Evolutionary conservation across 2,329 filamentous ascomycete species (phyloP).

Genomic region (Hyphodiscus sp.): DNA sequence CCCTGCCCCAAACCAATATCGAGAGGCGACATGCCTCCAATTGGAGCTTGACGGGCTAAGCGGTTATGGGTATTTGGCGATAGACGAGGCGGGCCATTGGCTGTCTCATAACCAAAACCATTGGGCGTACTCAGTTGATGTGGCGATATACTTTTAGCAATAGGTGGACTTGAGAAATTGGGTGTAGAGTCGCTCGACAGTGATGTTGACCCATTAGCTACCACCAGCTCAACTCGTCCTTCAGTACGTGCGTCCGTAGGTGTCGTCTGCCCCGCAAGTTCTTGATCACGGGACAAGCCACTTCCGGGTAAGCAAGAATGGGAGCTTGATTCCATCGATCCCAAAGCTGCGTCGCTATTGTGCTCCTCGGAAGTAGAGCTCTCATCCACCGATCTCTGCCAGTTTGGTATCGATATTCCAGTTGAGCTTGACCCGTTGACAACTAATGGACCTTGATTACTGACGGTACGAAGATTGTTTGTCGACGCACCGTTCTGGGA

Average conservation of each 20-base stretch:
- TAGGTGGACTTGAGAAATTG: not conserved
- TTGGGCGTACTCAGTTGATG: constrained; percentile 12
- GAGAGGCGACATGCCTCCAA: constrained; percentile 26
- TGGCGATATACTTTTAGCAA: constrained; percentile 6
- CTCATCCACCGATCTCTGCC: constrained; percentile 24
- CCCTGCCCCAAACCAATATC: constrained; percentile 25
- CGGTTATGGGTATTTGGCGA: constrained; percentile 25
- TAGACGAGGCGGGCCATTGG: constrained; percentile 16
- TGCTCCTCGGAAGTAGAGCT: constrained; percentile 22
- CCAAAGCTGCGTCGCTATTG: constrained; percentile 17
- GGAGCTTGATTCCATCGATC: constrained; percentile 25
- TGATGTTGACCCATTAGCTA: constrained; percentile 24
- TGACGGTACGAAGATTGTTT: constrained; percentile 23
- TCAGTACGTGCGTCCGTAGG: constrained; percentile 19
- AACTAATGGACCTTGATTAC: constrained; percentile 24
- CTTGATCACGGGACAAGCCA: constrained; percentile 20
- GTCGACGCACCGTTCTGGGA: constrained; percentile 23
- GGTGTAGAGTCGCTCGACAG: constrained; percentile 5
- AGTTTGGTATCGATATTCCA: constrained; percentile 22
- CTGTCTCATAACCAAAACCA: constrained; percentile 15
- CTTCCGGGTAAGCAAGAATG: constrained; percentile 20
- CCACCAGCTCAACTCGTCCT: constrained; percentile 13
- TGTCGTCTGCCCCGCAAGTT: constrained; percentile 21
- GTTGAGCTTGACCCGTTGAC: constrained; percentile 28
- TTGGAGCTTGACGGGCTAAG: constrained; percentile 19